phyloP scores from a whole-genome alignment of 75 land plant species.

The Picea glauca region DNA sequence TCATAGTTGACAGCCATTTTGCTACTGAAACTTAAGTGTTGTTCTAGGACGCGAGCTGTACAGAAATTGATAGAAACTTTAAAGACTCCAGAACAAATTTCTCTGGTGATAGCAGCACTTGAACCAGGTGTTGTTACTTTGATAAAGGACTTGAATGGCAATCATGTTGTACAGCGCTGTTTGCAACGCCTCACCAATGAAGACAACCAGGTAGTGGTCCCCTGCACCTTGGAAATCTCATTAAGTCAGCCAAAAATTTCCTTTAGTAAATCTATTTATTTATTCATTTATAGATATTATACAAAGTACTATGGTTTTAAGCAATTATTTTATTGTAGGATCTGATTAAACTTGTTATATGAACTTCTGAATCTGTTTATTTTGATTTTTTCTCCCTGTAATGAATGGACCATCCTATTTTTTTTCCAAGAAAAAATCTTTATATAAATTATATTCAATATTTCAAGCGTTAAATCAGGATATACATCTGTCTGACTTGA shows the following conservation, averaged over 20 bases:
- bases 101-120: slow-evolving; percentile 44
- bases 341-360: neutral
- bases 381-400: too few species aligned
- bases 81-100: slow-evolving; percentile 51
- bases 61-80: slow-evolving; percentile 81
- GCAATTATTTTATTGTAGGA: neutral
- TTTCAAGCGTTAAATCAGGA: too few species aligned
- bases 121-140: slow-evolving; percentile 50
- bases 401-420: too few species aligned
- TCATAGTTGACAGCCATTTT: neutral
- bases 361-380: too few species aligned
- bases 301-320: neutral
- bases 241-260: neutral
- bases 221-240: neutral
- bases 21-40: slow-evolving; percentile 1
- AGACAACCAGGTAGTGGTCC: slow-evolving; percentile 43
- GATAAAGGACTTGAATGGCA: slow-evolving; percentile 69
- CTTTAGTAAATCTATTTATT: neutral
- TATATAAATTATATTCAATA: too few species aligned
- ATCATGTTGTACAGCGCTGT: slow-evolving; percentile 85
- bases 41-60: slow-evolving; percentile 78
- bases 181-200: slow-evolving; percentile 47
- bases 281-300: neutral
- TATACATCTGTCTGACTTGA: too few species aligned
- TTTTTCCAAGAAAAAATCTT: too few species aligned